These are phyloP conservation scores for Cudoniella acicularis DNA, from an alignment of 495 filamentous ascomycete genomes.

Conservation along the genomic window DNA sequence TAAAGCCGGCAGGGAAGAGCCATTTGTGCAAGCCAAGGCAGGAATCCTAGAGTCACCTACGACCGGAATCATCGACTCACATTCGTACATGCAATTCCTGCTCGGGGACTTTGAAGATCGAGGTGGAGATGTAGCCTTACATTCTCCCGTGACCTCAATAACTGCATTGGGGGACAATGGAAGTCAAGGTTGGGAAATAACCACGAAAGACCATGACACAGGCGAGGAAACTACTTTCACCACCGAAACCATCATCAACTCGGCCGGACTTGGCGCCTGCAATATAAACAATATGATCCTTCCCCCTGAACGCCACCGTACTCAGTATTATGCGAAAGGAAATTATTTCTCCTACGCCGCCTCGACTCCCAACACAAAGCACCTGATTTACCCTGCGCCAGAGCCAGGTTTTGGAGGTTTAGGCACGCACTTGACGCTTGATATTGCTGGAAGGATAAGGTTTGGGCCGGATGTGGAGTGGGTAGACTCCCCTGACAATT, in stretches of 20 bases:
- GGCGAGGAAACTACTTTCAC: constrained; percentile 59
- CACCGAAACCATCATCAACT: constrained; percentile 74
- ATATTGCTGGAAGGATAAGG: constrained; percentile 78
- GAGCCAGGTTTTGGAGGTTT: constrained; percentile 76
- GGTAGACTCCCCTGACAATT: constrained; percentile 56
- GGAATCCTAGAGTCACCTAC: constrained; percentile 78
- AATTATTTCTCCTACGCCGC: constrained; percentile 86
- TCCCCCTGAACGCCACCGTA: constrained; percentile 48
- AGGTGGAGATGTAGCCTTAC: constrained; percentile 69
- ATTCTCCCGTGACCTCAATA: constrained; percentile 57
- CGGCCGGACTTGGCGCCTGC: constrained; percentile 77
- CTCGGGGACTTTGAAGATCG: constrained; percentile 69
- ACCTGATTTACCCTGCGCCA: constrained; percentile 84
- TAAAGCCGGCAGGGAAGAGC: constrained; percentile 64
- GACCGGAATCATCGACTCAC: constrained; percentile 90
- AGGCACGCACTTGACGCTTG: constrained; percentile 90
- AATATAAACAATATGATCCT: constrained; percentile 79
- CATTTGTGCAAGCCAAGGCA: constrained; percentile 60
- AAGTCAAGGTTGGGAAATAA: constrained; percentile 40
- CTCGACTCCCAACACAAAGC: constrained; percentile 60
- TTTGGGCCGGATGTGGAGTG: constrained; percentile 97
- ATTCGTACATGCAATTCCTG: constrained; percentile 76
- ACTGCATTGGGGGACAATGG: constrained; percentile 59
- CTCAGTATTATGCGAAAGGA: constrained; percentile 84
- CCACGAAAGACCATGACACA: constrained; percentile 36